Conservation (phyloP, 176 grass and related monocot genomes). For the Bolboschoenus planiculmis region DNA sequence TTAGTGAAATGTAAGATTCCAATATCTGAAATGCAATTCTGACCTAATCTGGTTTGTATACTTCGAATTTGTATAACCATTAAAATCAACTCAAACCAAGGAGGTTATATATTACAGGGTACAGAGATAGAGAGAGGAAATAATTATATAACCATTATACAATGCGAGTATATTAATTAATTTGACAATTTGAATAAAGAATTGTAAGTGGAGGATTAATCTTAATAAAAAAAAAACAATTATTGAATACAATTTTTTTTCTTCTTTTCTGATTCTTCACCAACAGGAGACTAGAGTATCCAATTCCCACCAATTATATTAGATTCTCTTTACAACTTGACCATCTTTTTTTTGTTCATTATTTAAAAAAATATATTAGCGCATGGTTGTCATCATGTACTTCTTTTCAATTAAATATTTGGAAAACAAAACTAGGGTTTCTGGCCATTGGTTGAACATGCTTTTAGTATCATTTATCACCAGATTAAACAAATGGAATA, state of each 20-base stretch:
- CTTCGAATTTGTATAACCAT: not conserved
- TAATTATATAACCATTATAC: not conserved
- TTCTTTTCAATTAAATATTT: not conserved
- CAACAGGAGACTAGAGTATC: slow-evolving; percentile 15
- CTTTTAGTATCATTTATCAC: not conserved
- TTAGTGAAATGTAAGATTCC: not conserved
- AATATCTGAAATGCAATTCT: not conserved
- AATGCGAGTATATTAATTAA: not conserved
- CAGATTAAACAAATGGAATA: not conserved
- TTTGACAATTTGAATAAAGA: not conserved
- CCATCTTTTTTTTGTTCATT: not conserved
- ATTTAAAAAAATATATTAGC: not conserved
- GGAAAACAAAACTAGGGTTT: slow-evolving; percentile 8
- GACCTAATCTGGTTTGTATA: not conserved
- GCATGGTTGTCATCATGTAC: slow-evolving; percentile 12
- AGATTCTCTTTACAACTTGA: slow-evolving; percentile 29
- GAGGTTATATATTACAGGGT: not conserved
- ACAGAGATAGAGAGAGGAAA: not conserved
- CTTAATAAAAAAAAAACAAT: not conserved
- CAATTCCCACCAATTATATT: slow-evolving; percentile 16
- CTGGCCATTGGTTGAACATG: slow-evolving; percentile 15
- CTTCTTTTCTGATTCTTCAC: slow-evolving; percentile 2
- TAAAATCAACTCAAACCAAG: not conserved
- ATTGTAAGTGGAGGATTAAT: not conserved
- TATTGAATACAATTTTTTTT: not conserved